Base-by-base conservation (phyloP, 345 rosid genomes). In the Nasturtium officinale region DNA sequence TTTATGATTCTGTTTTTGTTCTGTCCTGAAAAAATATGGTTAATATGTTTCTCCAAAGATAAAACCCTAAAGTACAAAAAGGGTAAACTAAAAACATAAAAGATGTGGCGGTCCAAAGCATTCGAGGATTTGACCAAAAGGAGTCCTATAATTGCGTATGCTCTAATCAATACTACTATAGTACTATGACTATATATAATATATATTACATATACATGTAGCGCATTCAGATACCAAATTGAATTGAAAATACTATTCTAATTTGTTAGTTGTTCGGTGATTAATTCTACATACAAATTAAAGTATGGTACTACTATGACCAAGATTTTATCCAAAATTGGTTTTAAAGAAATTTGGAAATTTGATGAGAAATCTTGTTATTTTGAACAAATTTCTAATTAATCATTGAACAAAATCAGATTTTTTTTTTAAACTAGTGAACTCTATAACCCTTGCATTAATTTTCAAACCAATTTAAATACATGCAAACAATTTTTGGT, bases 71-170 rank as follows among this genome's bases (percentile, higher is more conserved):
- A 54, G 64, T 38, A 61, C 23, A n/a, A 11, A 28, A 9, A 5
- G 29, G 8, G 17, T 2, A 16, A 57, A 20, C 21, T 16, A 7
- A 45, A 65, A 55, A 23, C 30, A 65, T 25, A 29, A 48, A 66
- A 74, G 33, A 47, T 29, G 61, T n/a, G 46, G 67, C 58, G 67
- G 78, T 67, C 61, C 47, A 74, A 40, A 55, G 56, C 9, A 40
- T 54, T 40, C 13, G 29, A 54, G 53, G 53, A 40, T 40, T 67
- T 59, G 67, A 74, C 78, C 67, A 47, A 56, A 74, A 66, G 45
- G 6, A 65, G 17, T 28, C 33, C 2, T 35, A 57, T 51, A 37
- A 38, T 48, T 74, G 54, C 78, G 33, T 66, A 29, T 74, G 13
- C 35, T 58, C 60, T 17, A 58, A 37, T 66, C 67, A 28, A 38